These are phyloP conservation scores for Naganishia sp. DNA, from an alignment of 1,284 basidiomycete genomes.

Conservation along the genomic window DNA sequence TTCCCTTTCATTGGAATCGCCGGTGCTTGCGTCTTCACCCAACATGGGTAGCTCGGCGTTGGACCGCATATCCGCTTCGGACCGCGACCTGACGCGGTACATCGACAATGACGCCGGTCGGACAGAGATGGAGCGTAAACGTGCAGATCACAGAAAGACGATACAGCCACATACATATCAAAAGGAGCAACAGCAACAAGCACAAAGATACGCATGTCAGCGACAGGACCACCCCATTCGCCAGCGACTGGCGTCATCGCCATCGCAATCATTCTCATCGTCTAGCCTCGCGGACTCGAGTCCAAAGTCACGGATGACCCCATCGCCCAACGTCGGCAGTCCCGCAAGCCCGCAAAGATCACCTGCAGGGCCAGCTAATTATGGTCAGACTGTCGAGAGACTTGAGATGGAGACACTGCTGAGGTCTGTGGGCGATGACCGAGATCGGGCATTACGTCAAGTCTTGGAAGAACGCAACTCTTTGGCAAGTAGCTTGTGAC, in stretches of 20 bases:
- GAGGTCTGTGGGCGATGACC: slow-evolving; percentile 45
- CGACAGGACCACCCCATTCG: slow-evolving; percentile 10
- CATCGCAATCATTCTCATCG: slow-evolving; percentile 9
- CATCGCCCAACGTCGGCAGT: slow-evolving; percentile 15
- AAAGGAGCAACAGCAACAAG: slow-evolving; percentile 11
- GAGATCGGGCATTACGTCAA: slow-evolving; percentile 68
- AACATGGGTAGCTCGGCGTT: slow-evolving; percentile 1
- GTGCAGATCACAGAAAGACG: slow-evolving; percentile 21
- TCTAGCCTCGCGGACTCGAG: slow-evolving; percentile 18
- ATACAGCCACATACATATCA: slow-evolving; percentile 24
- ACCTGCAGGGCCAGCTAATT: slow-evolving; percentile 15
- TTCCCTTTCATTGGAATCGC: slow-evolving; percentile 3
- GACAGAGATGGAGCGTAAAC: slow-evolving; percentile 4
- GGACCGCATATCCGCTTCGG: slow-evolving; percentile 22
- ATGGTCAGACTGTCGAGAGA: slow-evolving; percentile 18
- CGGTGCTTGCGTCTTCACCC: slow-evolving; percentile 5
- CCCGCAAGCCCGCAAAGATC: slow-evolving; percentile 22
- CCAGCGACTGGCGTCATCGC: slow-evolving; percentile 14
- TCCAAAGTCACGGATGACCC: background rate
- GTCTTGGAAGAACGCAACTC: slow-evolving; percentile 73
- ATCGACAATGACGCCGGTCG: slow-evolving; percentile 6
- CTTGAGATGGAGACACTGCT: slow-evolving; percentile 43
- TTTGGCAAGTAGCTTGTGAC: slow-evolving; percentile 52
- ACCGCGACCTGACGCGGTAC: slow-evolving; percentile 16
- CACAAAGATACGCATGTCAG: background rate